Conservation (phyloP, 139 green algal genomes). For the Closterium sp. region DNA sequence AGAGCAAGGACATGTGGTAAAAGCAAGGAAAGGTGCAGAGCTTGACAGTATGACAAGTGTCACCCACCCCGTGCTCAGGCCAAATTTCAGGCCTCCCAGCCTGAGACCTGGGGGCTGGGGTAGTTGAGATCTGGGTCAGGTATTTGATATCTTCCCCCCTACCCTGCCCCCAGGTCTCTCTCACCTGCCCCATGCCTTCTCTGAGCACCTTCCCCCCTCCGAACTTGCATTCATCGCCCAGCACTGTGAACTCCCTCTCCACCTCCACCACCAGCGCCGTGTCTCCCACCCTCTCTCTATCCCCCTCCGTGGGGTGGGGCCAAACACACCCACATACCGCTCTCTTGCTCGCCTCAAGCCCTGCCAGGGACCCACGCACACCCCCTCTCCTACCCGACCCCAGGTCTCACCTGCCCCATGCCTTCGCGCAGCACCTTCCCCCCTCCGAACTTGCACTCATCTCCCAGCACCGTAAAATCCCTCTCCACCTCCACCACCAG, state of each 20-base stretch:
- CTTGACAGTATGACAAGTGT: too few species aligned
- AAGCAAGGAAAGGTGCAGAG: too few species aligned
- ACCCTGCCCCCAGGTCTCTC: neutral
- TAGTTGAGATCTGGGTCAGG: too few species aligned
- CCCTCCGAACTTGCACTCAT: conserved; percentile 62
- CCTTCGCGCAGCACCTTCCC: conserved; percentile 60
- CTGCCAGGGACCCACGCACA: neutral
- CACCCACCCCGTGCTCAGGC: too few species aligned
- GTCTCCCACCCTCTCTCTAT: conserved; percentile 53
- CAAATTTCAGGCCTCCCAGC: too few species aligned
- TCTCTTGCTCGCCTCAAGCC: too few species aligned
- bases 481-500: conserved; percentile 49
- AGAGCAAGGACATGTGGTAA: too few species aligned
- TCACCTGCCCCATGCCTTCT: conserved; percentile 59
- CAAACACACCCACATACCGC: too few species aligned
- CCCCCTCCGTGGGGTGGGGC: conserved; percentile 56
- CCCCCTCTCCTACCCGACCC: neutral
- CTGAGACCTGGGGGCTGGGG: too few species aligned
- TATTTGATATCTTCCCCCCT: too few species aligned
- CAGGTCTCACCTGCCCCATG: conserved; percentile 54
- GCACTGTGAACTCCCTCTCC: conserved; percentile 54
- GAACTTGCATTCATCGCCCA: conserved; percentile 62
- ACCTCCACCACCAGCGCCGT: conserved; percentile 46
- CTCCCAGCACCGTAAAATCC: conserved; percentile 56
- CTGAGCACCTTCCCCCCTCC: conserved; percentile 59